phyloP scores from a whole-genome alignment of 2,329 filamentous ascomycete species.

The Ilyonectria mors-panacis region DNA sequence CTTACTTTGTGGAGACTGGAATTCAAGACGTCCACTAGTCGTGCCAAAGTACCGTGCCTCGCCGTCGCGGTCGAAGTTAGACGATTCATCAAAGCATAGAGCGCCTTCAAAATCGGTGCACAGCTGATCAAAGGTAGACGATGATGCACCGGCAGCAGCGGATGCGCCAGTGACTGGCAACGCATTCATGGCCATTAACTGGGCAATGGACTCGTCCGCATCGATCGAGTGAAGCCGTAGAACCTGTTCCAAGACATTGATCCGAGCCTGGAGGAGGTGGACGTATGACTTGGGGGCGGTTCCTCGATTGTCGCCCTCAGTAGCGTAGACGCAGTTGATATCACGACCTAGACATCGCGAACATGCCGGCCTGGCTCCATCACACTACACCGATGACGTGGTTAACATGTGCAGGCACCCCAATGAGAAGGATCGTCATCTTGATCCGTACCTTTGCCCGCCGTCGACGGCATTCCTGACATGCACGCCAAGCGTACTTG shows the following conservation, averaged over 20 bases:
- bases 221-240: slow-evolving; percentile 14
- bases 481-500: slow-evolving; percentile 49
- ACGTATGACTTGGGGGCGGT: slow-evolving; percentile 4
- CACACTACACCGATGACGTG: neutral
- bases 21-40: slow-evolving; percentile 54
- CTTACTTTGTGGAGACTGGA: slow-evolving; percentile 23
- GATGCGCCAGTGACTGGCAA: neutral
- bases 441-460: slow-evolving; percentile 50
- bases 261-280: slow-evolving; percentile 3
- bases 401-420: neutral
- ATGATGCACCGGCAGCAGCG: neutral
- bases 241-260: slow-evolving; percentile 4
- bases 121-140: neutral
- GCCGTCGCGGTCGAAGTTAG: slow-evolving; percentile 53
- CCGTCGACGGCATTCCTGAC: slow-evolving; percentile 55
- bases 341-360: slow-evolving; percentile 47
- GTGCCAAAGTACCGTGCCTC: slow-evolving; percentile 55
- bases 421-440: too few species aligned
- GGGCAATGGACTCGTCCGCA: neutral
- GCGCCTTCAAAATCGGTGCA: slow-evolving; percentile 41
- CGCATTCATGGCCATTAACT: neutral
- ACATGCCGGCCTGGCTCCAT: slow-evolving; percentile 5
- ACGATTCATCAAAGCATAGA: slow-evolving; percentile 49
- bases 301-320: neutral
- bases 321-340: slow-evolving; percentile 44